Evolutionary conservation across 352 stramenopile species (phyloP), one percentile per base, ranked within the genome.

Genomic region (Pythium apleroticum): DNA sequence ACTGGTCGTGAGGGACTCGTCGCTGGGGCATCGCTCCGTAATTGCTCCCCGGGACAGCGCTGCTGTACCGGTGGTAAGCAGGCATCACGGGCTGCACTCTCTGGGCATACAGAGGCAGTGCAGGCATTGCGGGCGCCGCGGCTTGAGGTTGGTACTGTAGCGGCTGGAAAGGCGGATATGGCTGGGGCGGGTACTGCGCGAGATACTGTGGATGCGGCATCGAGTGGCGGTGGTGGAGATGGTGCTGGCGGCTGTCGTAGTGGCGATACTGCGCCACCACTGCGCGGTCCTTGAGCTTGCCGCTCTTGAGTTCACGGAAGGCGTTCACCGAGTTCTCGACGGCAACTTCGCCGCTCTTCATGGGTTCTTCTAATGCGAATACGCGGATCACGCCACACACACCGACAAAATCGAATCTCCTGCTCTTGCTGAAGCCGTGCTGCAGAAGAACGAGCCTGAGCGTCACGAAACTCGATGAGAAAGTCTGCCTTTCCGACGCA

Each of bases 271-370:
- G 43, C 30, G 39, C 28, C 57, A 49, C 52, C 12, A 41, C 20
- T 0, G 24, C 14, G 39, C 31, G 52, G 39, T 25, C 52, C 30
- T 66, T 66, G 43, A 64, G n/a, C 65, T 71, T 68, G 19, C 31
- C 24, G 43, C 45, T 53, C 53, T 69, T 69, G 37, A 60, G 63
- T 12, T 69, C 50, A 25, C 60, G 59, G 37, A 80, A 68, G 25
- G 74, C 57, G 53, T 58, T 72, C 27, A 69, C 46, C 31, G 66
- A 71, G 28, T 69, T 80, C 48, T 71, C 74, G 52, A 88, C 68
- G 3, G 72, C 75, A 46, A 84, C 68, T 76, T 86, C 58, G 4
- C 69, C 68, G 22, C 67, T 62, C 41, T 78, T 66, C 66, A 72
- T 72, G 28, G n/a, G 57, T 31, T 52, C 22, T 35, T 52, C 20